phyloP scores from a whole-genome alignment of 495 filamentous ascomycete genomes.

The Zalerion maritima region DNA sequence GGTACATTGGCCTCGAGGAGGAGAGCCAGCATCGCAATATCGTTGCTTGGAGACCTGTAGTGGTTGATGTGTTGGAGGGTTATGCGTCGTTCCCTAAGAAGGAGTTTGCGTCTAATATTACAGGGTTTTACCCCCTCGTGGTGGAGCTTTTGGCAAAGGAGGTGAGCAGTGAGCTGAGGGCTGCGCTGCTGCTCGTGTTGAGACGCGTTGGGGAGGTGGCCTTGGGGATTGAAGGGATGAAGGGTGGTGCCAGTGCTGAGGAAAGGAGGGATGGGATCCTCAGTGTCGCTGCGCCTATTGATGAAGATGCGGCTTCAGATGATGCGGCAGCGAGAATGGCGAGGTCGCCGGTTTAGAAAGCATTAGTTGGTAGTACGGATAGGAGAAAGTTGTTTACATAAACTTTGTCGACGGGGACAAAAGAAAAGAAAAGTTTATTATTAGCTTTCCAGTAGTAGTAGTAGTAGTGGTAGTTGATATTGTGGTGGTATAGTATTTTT shows the following conservation, averaged over 20 bases:
- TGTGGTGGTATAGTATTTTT: too few relatives aligned
- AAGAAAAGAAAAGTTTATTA: too few relatives aligned
- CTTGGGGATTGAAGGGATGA: conserved; percentile 46
- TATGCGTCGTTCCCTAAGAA: conserved; percentile 77
- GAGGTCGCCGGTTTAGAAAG: too few relatives aligned
- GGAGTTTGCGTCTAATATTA: conserved; percentile 65
- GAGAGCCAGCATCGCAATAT: conserved; percentile 94
- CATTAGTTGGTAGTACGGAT: too few relatives aligned
- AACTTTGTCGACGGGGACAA: too few relatives aligned
- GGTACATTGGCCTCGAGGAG: conserved; percentile 73
- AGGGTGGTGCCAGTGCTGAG: conserved; percentile 1
- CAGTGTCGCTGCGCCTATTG: too few relatives aligned
- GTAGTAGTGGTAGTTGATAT: too few relatives aligned
- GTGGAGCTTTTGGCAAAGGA: conserved; percentile 78
- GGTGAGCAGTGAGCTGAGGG: conserved; percentile 58
- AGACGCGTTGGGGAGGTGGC: conserved; percentile 70
- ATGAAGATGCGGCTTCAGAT: too few relatives aligned
- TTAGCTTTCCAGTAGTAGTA: too few relatives aligned
- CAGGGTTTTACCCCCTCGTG: conserved; percentile 70
- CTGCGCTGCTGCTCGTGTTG: conserved; percentile 60
- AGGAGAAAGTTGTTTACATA: too few relatives aligned
- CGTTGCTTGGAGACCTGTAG: conserved; percentile 88
- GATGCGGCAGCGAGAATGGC: too few relatives aligned
- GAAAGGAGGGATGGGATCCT: too few relatives aligned
- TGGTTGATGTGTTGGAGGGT: conserved; percentile 94